Base-by-base conservation (phyloP, 768 basidiomycete genomes). In the Phylloporus scabripes region DNA sequence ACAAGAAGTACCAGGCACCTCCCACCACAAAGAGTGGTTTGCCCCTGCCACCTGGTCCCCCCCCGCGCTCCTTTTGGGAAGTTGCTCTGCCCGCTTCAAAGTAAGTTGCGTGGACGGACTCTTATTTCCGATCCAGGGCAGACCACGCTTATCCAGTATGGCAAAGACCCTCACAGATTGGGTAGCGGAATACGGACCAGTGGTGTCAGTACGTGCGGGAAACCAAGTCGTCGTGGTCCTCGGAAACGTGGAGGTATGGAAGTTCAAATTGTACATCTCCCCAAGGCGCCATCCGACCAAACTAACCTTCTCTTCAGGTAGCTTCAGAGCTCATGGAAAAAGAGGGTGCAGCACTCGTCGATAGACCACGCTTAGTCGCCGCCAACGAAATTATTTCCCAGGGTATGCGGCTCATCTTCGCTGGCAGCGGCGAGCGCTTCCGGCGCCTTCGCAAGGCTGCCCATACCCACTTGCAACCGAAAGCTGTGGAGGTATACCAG, bases 281-380 rank as follows among this genome's bases (percentile, higher is more conserved):
- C 29, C 28, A 14, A 17, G 26, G 17, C 29, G 6, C 14, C 34
- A 31, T 15, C 36, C 9, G 20, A 18, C 11, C 28, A 12, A 28
- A 24, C 5, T 6, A 15, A 31, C 17, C 18, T 10, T 12, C 31
- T 10, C 0, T n/a, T 24, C 68, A 81, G 60, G 74, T 74, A 3
- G 79, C 79, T 0, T 66, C 75, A 0, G 78, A 82, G 4, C 75
- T 82, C 48, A 77, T 82, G 78, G 81, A 82, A 60, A 76, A 77
- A 40, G 75, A 80, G 55, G 79, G 81, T 0, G 75, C 72, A 0
- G 55, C 66, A 0, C 65, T 76, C 12, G 72, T 70, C 0, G 80
- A 83, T 53, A 64, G 81, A 29, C 80, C 80, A 10, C 56, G 57
- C 2, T 66, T 63, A 17, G 75, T 81, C 39, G 70, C 81, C 0